These are phyloP conservation scores for Pseudovirgaria hyperparasitica DNA, from an alignment of 2,329 filamentous ascomycete genomes.

Conservation along the genomic window DNA sequence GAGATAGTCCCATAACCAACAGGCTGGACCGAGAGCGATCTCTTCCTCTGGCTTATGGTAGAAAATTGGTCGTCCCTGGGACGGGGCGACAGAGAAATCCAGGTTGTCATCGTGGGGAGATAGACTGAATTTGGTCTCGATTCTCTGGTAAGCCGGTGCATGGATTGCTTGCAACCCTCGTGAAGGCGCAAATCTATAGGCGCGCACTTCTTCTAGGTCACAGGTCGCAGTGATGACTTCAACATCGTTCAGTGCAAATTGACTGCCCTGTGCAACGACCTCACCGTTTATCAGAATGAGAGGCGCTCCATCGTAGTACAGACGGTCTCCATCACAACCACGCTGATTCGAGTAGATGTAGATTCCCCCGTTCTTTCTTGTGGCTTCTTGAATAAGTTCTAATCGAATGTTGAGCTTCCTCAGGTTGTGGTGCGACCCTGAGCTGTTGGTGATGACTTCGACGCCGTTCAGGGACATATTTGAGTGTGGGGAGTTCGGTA, in stretches of 20 bases:
- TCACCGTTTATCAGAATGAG: conserved; percentile 52
- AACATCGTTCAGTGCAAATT: conserved; percentile 48
- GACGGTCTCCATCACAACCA: conserved; percentile 30
- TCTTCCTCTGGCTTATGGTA: conserved; percentile 50
- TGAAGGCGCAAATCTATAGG: conserved; percentile 43
- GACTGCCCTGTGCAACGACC: conserved; percentile 51
- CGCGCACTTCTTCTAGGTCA: conserved; percentile 56
- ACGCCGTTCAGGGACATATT: conserved; percentile 54
- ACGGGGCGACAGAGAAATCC: conserved; percentile 34
- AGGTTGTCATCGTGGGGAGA: conserved; percentile 27
- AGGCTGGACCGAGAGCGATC: conserved; percentile 51
- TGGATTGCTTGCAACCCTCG: conserved; percentile 45
- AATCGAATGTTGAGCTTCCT: conserved; percentile 53
- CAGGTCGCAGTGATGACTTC: conserved; percentile 43
- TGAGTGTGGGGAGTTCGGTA: conserved; percentile 37
- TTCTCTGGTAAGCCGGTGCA: conserved; percentile 32
- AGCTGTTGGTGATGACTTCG: conserved; percentile 57
- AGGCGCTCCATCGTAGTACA: conserved; percentile 36
- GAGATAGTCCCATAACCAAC: conserved; percentile 55
- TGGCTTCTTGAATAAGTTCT: conserved; percentile 53
- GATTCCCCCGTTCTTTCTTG: conserved; percentile 46
- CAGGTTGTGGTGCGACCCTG: conserved; percentile 54
- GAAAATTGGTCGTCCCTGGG: conserved; percentile 32
- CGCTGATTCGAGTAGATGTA: conserved; percentile 53
- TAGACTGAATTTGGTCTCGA: conserved; percentile 33